Conservation (phyloP, 768 basidiomycete genomes). For the Boletus tomentosulus region DNA sequence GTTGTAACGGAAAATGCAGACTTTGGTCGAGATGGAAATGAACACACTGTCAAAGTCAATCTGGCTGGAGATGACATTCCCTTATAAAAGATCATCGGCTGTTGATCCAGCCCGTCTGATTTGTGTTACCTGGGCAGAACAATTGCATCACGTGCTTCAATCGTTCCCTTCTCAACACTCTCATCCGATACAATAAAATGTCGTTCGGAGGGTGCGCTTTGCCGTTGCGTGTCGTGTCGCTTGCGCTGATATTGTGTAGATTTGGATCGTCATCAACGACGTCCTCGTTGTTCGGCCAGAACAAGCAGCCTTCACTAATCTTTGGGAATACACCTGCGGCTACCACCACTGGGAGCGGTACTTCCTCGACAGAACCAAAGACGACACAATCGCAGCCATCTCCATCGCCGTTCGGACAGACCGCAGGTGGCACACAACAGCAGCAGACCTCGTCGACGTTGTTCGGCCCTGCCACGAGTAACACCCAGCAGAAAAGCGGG, state of each 20-base stretch:
- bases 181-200: constrained; percentile 4
- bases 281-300: constrained; percentile 29
- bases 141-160: constrained; percentile 9
- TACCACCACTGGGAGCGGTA: constrained; percentile 13
- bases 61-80: too few relatives aligned
- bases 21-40: too few relatives aligned
- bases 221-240: not conserved
- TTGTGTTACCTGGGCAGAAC: not conserved
- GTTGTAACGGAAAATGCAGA: too few relatives aligned
- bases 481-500: not conserved
- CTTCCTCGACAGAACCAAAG: constrained; percentile 16
- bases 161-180: not conserved
- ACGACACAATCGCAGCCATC: constrained; percentile 19
- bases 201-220: constrained; percentile 20
- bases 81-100: too few relatives aligned
- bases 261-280: constrained; percentile 42
- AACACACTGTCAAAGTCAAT: too few relatives aligned
- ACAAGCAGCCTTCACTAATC: constrained; percentile 32
- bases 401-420: constrained; percentile 12
- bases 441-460: constrained; percentile 11
- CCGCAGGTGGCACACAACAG: constrained; percentile 14
- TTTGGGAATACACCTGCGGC: constrained; percentile 35
- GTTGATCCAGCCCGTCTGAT: too few relatives aligned
- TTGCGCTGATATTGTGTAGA: constrained; percentile 13
- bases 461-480: constrained; percentile 8